phyloP scores from a whole-genome alignment of 1,284 basidiomycete genomes.

The Sparassis latifolia region DNA sequence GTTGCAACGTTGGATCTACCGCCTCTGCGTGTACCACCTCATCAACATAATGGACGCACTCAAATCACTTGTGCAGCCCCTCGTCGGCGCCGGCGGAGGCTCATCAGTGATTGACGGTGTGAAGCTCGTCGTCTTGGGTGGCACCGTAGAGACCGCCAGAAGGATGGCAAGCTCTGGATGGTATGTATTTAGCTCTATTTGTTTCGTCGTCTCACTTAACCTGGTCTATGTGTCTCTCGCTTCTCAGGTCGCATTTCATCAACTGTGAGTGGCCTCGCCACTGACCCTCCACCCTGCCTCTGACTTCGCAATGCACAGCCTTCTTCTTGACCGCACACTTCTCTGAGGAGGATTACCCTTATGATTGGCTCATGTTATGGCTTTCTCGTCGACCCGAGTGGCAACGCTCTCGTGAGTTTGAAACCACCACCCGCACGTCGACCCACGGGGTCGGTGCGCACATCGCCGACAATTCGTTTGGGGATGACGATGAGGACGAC shows the following conservation, averaged over 20 bases:
- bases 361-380: conserved; percentile 81
- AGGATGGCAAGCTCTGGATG: conserved; percentile 75
- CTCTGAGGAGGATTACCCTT: conserved; percentile 78
- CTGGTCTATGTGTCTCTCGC: neutral
- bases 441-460: conserved; percentile 43
- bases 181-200: conserved; percentile 28
- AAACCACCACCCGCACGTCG: conserved; percentile 68
- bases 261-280: conserved; percentile 53
- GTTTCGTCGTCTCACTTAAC: neutral
- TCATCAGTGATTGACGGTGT: conserved; percentile 77
- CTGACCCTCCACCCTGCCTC: conserved; percentile 15
- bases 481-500: conserved; percentile 50
- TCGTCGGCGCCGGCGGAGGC: conserved; percentile 66
- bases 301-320: conserved; percentile 34
- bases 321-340: conserved; percentile 85
- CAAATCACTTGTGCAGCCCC: conserved; percentile 75
- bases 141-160: conserved; percentile 78
- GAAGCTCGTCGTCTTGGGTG: conserved; percentile 80
- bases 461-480: conserved; percentile 50
- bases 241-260: conserved; percentile 65
- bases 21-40: conserved; percentile 12
- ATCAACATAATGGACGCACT: conserved; percentile 59
- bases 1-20: conserved; percentile 24
- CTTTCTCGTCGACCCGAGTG: conserved; percentile 73
- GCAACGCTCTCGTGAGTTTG: conserved; percentile 79